Base-by-base conservation (phyloP, 345 rosid species). In the Eucalyptus fibrosa region DNA sequence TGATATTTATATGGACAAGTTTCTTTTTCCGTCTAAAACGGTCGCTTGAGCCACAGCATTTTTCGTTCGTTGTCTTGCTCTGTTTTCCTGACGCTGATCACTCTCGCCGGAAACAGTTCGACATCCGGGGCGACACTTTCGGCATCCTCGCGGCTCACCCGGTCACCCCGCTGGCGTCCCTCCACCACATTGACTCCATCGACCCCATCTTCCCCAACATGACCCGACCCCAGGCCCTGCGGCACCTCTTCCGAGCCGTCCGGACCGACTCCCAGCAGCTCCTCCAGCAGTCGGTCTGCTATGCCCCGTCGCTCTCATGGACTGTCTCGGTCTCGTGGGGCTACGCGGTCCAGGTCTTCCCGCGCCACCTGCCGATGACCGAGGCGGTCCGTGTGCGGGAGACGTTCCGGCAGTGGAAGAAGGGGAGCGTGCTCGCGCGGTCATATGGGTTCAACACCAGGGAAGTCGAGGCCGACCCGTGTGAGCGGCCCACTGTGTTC, bases 321-420 rank as follows among this genome's bases (percentile, higher is more conserved):
- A 97, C 99, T 10, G 92, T 98, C 50, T 96, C 97, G 2, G 92
- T 97, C 32, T 94, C 98, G 16, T 96, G 99, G 98, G 99, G 99
- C 2, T 97, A 96, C 85, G 94, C 96, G 3, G 94, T 98, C 87
- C 97, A 96, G 94, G 96, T 98, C 12, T 92, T 94, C 55, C 88
- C 92, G 3, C 89, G 89, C 49, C 95, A 95, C 87, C 44, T 92
- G 50, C 72, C 86, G 50, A 86, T 94, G 60, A 92, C 93, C 1
- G 97, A 97, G 86, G 90, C 91, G 50, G 92, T 95, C 24, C 92
- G 40, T 8, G 93, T 92, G 69, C 97, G 94, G 89, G 90, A 92
- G 86, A 94, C 99, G 12, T 98, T 98, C 93, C 89, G 50, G 91
- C 96, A 92, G 50, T 97, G 97, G 99, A 93, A 90, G 86, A 90